Conservation (phyloP, 345 rosid genomes). For the Stellera chamaejasme region DNA sequence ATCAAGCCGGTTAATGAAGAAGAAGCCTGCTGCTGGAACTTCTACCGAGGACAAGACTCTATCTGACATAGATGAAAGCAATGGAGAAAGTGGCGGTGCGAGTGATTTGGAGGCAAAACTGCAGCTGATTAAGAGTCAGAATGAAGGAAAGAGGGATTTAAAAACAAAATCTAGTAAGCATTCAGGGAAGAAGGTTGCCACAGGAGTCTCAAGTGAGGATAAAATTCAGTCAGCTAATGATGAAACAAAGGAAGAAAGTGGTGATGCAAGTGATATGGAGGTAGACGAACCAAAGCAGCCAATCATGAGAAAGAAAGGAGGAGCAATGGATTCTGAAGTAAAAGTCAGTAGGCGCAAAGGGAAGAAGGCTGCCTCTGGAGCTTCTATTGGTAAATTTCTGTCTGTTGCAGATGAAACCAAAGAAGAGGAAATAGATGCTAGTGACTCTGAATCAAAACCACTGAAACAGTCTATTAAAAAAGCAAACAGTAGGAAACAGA, state of each 20-base stretch:
- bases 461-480: constrained; percentile 37
- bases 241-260: too few species aligned
- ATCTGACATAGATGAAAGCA: constrained; percentile 16
- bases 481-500: constrained; percentile 26
- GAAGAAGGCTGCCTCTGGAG: constrained; percentile 26
- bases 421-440: constrained; percentile 17
- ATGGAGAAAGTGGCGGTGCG: constrained; percentile 26
- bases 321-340: constrained; percentile 27
- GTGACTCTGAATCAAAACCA: constrained; percentile 28
- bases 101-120: constrained; percentile 13
- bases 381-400: constrained; percentile 26
- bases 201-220: too few species aligned
- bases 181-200: too few species aligned
- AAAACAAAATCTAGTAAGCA: too few species aligned
- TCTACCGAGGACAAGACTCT: constrained; percentile 32
- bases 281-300: too few species aligned
- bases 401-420: constrained; percentile 18
- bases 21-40: constrained; percentile 25
- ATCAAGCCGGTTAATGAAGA: constrained; percentile 22
- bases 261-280: too few species aligned
- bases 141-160: too few species aligned
- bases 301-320: neutral
- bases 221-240: too few species aligned
- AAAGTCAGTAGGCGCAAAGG: constrained; percentile 28
- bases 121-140: too few species aligned